Percentiles rank a stretch among this genome's conserved stretches.
Conservation (phyloP, 108 stramenopile species). For the Cyclotella atomus region DNA sequence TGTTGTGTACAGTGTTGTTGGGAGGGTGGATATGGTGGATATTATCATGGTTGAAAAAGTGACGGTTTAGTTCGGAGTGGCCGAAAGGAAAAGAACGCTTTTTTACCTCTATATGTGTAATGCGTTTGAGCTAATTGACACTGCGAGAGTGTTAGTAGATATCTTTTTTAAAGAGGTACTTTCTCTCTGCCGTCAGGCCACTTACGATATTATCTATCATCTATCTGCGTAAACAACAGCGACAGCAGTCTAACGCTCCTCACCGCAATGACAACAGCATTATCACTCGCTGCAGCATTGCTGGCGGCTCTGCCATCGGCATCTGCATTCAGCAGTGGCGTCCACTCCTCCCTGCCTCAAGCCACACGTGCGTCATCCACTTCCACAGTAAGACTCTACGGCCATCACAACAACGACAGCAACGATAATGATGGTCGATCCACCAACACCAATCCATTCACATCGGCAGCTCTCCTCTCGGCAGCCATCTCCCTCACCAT, state of each 20-base stretch:
- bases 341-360: neutral
- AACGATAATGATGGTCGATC: too few relatives aligned
- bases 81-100: neutral
- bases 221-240: too few relatives aligned
- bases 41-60: neutral
- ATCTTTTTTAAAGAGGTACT: too few relatives aligned
- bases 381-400: neutral
- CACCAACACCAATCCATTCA: neutral
- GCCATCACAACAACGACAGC: neutral
- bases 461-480: neutral
- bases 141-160: too few relatives aligned
- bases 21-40: neutral
- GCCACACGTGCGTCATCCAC: neutral
- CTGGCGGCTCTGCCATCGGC: neutral
- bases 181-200: too few relatives aligned
- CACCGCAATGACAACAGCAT: neutral
- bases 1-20: slow-evolving; percentile 2
- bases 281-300: neutral
- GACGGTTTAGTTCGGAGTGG: neutral
- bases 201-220: too few relatives aligned
- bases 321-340: neutral
- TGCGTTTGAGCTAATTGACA: too few relatives aligned
- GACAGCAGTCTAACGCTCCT: too few relatives aligned
- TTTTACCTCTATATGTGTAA: neutral
- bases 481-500: neutral